A percentile compares a stretch with the other conserved stretches of the same genome.
phyloP scores from a whole-genome alignment of 305 asterid species.

The Solanum hybrid region DNA sequence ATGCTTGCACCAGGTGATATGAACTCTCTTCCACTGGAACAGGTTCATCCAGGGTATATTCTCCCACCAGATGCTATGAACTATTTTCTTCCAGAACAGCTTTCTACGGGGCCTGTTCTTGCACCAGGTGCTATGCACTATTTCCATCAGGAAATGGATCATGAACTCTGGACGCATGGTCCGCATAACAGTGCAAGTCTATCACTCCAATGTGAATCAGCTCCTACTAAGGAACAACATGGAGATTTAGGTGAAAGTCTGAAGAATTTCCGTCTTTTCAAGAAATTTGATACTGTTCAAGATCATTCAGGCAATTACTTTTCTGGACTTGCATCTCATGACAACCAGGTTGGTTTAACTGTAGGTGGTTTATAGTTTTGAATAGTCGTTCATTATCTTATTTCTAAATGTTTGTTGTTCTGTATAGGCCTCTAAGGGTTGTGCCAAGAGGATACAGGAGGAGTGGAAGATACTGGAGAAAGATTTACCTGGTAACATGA shows the following conservation, averaged over 20 bases:
- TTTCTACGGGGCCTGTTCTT: conserved; percentile 19
- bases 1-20: neutral
- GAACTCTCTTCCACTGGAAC: neutral
- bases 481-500: conserved; percentile 70
- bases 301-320: conserved; percentile 59
- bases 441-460: conserved; percentile 85
- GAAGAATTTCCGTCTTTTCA: conserved; percentile 39
- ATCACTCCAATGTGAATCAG: conserved; percentile 9
- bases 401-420: conserved; percentile 1
- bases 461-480: conserved; percentile 90
- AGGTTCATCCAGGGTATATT: conserved; percentile 17
- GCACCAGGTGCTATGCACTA: neutral
- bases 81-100: neutral
- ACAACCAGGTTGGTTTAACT: conserved; percentile 35
- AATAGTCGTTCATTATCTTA: neutral
- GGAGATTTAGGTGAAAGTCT: conserved; percentile 35
- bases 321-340: conserved; percentile 21
- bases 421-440: conserved; percentile 58
- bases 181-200: conserved; percentile 21
- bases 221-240: conserved; percentile 14
- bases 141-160: conserved; percentile 16
- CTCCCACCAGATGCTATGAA: neutral
- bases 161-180: conserved; percentile 14
- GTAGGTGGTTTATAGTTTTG: neutral
- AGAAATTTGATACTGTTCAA: conserved; percentile 69